Evolutionary conservation across 306 rosid genomes (phyloP).

Genomic region (Abrus precatorius): DNA sequence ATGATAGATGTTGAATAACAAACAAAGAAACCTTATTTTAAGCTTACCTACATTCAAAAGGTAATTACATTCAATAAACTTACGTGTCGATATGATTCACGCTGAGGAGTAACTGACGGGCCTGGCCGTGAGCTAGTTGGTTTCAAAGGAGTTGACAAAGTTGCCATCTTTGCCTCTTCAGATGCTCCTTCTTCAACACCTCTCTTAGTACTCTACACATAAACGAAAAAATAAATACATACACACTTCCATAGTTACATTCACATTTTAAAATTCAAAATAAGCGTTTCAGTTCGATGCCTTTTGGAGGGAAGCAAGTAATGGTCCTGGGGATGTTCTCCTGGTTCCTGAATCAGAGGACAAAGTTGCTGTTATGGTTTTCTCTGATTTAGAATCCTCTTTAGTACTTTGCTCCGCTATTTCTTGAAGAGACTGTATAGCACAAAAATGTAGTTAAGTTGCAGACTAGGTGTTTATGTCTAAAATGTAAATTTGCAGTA

Average conservation of each 20-base stretch:
- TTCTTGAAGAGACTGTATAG: too few relatives aligned
- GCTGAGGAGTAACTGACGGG: neutral
- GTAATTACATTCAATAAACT: constrained; percentile 17
- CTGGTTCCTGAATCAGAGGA: too few relatives aligned
- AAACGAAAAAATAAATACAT: neutral
- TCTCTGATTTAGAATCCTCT: too few relatives aligned
- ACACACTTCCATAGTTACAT: neutral
- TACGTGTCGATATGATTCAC: constrained; percentile 27
- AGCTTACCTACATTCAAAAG: neutral
- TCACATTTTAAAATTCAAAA: neutral
- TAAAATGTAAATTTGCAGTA: too few relatives aligned
- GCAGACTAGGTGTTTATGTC: too few relatives aligned
- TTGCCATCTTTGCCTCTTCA: neutral
- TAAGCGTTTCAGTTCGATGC: neutral
- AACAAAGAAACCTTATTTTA: neutral
- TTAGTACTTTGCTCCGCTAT: too few relatives aligned
- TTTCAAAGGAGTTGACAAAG: constrained; percentile 4
- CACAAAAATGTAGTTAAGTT: too few relatives aligned
- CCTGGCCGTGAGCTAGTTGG: neutral
- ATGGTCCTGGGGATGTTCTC: too few relatives aligned
- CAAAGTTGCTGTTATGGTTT: too few relatives aligned
- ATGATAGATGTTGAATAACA: neutral
- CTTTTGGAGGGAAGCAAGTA: neutral
- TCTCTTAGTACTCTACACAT: constrained; percentile 27
- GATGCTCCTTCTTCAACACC: constrained; percentile 6